These are phyloP conservation scores for Silene conica DNA, from an alignment of 148 eudicot genomes.

Conservation along the genomic window DNA sequence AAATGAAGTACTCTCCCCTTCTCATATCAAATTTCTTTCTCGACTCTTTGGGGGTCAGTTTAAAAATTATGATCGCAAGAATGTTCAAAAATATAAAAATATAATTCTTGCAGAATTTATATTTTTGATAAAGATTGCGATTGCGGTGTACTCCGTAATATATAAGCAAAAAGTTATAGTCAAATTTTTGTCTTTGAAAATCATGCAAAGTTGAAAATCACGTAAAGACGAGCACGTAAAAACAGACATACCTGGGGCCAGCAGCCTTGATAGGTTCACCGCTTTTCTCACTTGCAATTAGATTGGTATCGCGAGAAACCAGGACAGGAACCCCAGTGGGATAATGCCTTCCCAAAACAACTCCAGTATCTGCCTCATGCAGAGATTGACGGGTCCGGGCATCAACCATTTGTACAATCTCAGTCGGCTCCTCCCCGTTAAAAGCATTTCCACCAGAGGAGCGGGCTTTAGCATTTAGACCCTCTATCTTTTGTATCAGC, in stretches of 20 bases:
- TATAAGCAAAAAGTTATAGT: neutral
- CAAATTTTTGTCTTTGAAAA: neutral
- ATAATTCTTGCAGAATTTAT: slow-evolving; percentile 27
- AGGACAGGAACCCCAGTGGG: slow-evolving; percentile 39
- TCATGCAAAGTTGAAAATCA: neutral
- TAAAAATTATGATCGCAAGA: neutral
- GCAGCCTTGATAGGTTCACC: slow-evolving; percentile 27
- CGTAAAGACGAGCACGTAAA: slow-evolving; percentile 9
- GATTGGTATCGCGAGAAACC: slow-evolving; percentile 28
- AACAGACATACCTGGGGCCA: slow-evolving; percentile 50
- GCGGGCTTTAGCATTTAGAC: slow-evolving; percentile 76
- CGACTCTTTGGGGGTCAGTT: neutral
- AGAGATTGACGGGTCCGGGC: slow-evolving; percentile 25
- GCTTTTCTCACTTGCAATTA: slow-evolving; percentile 32
- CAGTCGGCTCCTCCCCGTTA: slow-evolving; percentile 33
- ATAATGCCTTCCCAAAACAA: slow-evolving; percentile 32
- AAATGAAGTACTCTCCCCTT: neutral
- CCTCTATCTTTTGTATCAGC: slow-evolving; percentile 75
- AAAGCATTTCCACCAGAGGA: slow-evolving; percentile 48
- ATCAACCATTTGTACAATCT: slow-evolving; percentile 29
- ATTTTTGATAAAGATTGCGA: slow-evolving; percentile 7
- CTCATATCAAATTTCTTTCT: neutral
- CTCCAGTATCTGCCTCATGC: slow-evolving; percentile 34
- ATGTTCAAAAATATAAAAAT: too few species aligned
- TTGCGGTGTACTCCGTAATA: neutral